Evolutionary conservation across 73 alveolate genomes (phyloP), one percentile per base, ranked within the genome.

Genomic region (Paramecium sonneborni): DNA sequence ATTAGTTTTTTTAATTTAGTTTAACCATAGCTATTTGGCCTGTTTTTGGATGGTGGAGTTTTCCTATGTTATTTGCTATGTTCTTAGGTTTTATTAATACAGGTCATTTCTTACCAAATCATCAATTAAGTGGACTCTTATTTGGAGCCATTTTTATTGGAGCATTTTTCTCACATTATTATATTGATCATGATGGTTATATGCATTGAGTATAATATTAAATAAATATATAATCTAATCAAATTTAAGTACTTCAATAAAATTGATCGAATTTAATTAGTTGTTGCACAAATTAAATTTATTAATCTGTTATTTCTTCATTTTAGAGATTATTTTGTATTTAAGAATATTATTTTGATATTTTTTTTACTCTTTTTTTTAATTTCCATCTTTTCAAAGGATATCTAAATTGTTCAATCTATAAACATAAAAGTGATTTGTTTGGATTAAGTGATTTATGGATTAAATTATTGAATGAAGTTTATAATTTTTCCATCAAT

Each of bases 11-110:
- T 62, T 1, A 70, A 28, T 9, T 28, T 88, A 88, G 94, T 12
- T 44, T 88, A 21, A 52, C 39, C 10, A 88, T 88, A 0, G 94
- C 94, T 0, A 88, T 88, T 8, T 88, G 94, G 94, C 94, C 94
- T 39, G 90, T 82, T 12, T 88, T 67, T 21, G 94, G 94, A 43
- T 88, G 94, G 94, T 88, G 46, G 69, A 69, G 91, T 28, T 43
- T 67, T 7, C 85, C 85, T 32, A 88, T 88, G 90, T 55, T 88
- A 21, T 69, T 88, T 67, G 90, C 88, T 0, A 69, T 88, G 90
- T 88, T 88, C 21, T 69, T 88, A 26, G 94, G 94, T 21, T 88
- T 69, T 30, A 24, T 88, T 23, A 88, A 70, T 46, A 88, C 94
- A 10, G 85, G 91, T 9, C 85, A 76, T 20, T 88, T 88, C 34